These are phyloP conservation scores for Globisporangium recalcitrans DNA, from an alignment of 352 stramenopile species.

Conservation along the genomic window DNA sequence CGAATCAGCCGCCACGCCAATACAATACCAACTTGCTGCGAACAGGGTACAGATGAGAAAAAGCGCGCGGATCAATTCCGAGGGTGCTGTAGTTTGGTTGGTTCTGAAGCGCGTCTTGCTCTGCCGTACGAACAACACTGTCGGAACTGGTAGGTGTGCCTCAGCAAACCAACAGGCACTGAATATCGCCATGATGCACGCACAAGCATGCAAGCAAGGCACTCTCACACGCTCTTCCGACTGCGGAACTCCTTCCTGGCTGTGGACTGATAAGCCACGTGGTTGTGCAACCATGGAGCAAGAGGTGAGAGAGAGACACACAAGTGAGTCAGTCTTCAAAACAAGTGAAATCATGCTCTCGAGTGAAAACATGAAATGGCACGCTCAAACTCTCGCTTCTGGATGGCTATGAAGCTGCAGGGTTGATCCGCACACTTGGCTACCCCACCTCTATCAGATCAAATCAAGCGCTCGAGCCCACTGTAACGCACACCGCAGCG, in stretches of 20 bases:
- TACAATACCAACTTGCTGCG: background rate
- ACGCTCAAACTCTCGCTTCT: background rate
- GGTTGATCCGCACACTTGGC: too few species aligned
- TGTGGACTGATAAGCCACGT: too few species aligned
- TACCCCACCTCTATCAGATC: background rate
- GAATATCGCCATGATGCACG: too few species aligned
- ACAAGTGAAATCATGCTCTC: background rate
- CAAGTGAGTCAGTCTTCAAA: background rate
- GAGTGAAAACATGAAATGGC: background rate
- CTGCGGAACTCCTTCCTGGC: too few species aligned
- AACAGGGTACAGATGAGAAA: background rate
- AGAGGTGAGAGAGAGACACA: background rate
- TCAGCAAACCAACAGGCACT: too few species aligned
- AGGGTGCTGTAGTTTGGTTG: too few species aligned
- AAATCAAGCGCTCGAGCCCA: background rate
- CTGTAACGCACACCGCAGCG: background rate
- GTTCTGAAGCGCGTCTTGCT: background rate
- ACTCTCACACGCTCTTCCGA: too few species aligned
- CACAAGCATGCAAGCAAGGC: too few species aligned
- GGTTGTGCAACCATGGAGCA: too few species aligned
- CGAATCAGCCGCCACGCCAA: background rate
- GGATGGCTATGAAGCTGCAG: background rate
- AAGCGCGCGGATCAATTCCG: background rate
- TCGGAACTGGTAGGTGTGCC: too few species aligned
- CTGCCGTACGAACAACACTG: too few species aligned